phyloP scores from a whole-genome alignment of 2,329 filamentous ascomycete species.

The Microcyclospora tardicrescens region DNA sequence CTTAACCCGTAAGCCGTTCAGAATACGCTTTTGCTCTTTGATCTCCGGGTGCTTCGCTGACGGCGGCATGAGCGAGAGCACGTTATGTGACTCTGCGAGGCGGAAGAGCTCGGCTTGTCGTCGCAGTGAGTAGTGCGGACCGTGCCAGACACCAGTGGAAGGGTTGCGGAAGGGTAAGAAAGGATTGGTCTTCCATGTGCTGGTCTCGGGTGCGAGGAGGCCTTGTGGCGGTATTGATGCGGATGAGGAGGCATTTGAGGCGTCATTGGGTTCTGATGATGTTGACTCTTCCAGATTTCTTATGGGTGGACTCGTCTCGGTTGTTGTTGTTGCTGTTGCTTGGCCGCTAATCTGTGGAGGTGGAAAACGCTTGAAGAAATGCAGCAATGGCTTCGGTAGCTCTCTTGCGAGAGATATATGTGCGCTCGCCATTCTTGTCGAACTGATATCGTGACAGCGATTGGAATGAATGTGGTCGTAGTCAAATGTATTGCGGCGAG shows the following conservation, averaged over 20 bases:
- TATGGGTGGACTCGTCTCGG: conserved; percentile 25
- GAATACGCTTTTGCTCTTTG: conserved; percentile 56
- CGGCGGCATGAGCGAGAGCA: conserved; percentile 22
- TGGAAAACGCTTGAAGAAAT: conserved; percentile 84
- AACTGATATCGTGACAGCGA: too few species aligned
- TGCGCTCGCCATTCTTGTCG: background rate
- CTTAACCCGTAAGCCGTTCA: conserved; percentile 73
- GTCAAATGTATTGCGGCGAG: too few species aligned
- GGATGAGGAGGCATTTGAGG: conserved; percentile 17
- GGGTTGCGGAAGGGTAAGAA: conserved; percentile 72
- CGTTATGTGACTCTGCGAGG: conserved; percentile 50
- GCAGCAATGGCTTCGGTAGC: conserved; percentile 61
- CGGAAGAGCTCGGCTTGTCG: conserved; percentile 86
- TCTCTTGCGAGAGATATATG: background rate
- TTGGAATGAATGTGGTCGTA: too few species aligned
- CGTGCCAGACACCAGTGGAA: conserved; percentile 67
- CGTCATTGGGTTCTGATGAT: conserved; percentile 31
- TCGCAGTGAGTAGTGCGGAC: conserved; percentile 69
- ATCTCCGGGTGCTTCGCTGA: conserved; percentile 36
- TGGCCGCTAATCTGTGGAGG: conserved; percentile 39
- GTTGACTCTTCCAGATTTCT: conserved; percentile 28
- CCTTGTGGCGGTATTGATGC: conserved; percentile 26
- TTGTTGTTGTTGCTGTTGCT: conserved; percentile 10
- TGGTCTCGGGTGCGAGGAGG: conserved; percentile 6
- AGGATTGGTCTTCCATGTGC: conserved; percentile 50